Conservation (phyloP, 495 filamentous ascomycete genomes). For the Aspergillus conjunctus region DNA sequence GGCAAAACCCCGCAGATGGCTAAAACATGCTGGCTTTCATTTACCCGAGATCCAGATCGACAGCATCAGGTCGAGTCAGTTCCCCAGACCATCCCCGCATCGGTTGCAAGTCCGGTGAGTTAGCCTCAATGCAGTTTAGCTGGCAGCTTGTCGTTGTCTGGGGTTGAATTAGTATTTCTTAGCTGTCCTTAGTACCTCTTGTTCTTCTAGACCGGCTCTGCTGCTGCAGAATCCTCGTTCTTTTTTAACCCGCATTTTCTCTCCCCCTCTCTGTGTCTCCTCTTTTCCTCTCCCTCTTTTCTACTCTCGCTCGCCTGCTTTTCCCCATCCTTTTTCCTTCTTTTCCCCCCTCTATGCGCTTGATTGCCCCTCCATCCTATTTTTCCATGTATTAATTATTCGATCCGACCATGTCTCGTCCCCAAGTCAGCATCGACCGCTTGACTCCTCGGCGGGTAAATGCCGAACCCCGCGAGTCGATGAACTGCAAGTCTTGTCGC, state of each 20-base stretch:
- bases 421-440: conserved; percentile 83
- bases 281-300: conserved; percentile 8
- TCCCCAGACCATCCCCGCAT: conserved; percentile 25
- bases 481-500: conserved; percentile 93
- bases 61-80: background rate
- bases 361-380: conserved; percentile 3
- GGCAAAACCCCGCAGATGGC: conserved; percentile 24
- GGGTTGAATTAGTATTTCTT: background rate
- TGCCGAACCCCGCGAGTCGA: conserved; percentile 79
- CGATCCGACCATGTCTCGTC: conserved; percentile 59
- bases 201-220: background rate
- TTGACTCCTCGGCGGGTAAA: conserved; percentile 71
- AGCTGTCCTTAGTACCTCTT: background rate
- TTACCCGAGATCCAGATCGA: conserved; percentile 12
- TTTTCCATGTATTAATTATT: background rate
- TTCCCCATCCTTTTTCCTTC: conserved; percentile 7
- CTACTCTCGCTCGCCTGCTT: no score
- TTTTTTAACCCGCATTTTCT: background rate
- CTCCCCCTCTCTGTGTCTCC: conserved; percentile 14
- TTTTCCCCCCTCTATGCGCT: conserved; percentile 5
- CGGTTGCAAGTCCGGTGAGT: conserved; percentile 19
- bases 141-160: background rate
- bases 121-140: conserved; percentile 3
- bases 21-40: background rate
- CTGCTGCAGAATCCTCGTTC: background rate